These are phyloP conservation scores for Gorgonomyces haynaldii DNA, from an alignment of 192 early-diverging fungal genomes.

Conservation along the genomic window DNA sequence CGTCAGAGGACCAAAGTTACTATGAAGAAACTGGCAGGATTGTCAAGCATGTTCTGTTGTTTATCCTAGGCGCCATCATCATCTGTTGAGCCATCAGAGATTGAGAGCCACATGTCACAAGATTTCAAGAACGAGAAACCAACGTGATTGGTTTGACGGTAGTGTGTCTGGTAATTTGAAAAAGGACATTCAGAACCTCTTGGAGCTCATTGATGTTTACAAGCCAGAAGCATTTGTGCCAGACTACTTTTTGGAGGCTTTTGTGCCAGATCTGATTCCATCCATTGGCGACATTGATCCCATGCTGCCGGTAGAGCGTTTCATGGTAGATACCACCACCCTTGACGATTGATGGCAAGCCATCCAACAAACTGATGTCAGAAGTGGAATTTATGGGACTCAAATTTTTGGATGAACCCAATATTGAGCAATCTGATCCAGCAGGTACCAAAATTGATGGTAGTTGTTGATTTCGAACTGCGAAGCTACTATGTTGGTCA, in stretches of 20 bases:
- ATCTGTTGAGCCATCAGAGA: too few species aligned
- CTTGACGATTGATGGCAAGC: background rate
- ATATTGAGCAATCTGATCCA: slow-evolving; percentile 36
- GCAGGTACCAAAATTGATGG: slow-evolving; percentile 20
- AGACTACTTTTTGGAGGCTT: slow-evolving; percentile 37
- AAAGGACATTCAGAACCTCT: slow-evolving; percentile 40
- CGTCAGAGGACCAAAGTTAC: too few species aligned
- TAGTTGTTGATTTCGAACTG: slow-evolving; percentile 43
- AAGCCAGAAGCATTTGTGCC: slow-evolving; percentile 40
- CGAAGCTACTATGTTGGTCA: slow-evolving; percentile 12
- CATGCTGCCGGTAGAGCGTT: slow-evolving; percentile 47
- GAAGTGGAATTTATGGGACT: slow-evolving; percentile 34
- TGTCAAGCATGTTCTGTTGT: too few species aligned
- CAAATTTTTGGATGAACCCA: slow-evolving; percentile 39
- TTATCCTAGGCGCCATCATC: too few species aligned
- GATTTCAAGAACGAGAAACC: too few species aligned
- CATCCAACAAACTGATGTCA: background rate
- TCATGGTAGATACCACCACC: slow-evolving; percentile 18
- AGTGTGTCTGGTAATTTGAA: too few species aligned
- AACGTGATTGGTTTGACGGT: too few species aligned
- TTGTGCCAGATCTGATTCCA: slow-evolving; percentile 50
- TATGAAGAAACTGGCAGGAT: too few species aligned
- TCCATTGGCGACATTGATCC: slow-evolving; percentile 56
- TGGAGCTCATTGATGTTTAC: slow-evolving; percentile 37
- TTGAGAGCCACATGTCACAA: too few species aligned